Evolutionary conservation across 202 grass and related monocot species (phyloP), one percentile per base, ranked within the genome.

Genomic region (Dendrocalamus latiflorus): DNA sequence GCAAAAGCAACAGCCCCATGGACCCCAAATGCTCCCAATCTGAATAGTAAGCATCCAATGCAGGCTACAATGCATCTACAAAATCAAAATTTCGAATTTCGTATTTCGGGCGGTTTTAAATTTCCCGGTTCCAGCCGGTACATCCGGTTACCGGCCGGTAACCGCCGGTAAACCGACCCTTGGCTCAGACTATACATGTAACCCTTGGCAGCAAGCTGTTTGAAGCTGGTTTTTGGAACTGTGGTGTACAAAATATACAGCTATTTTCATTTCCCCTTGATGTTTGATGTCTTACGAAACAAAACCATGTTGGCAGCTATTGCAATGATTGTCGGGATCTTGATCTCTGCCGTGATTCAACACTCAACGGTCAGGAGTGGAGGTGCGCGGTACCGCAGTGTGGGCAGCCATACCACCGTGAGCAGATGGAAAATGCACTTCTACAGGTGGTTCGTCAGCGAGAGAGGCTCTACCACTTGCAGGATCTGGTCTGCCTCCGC

Each of bases 301-400:
- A 28, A 60, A 45, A 38, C 9, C 15, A 50, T 79, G 34, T 76
- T 86, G 79, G 82, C 89, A 95, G 93, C 86, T 95, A 98, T 68
- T 98, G 93, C 80, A 98, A 98, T 58, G 93, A 98, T 78, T 98
- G 87, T 47, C 93, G 91, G 33, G 95, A 98, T 47, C 87, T 98
- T 75, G 91, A 98, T 86, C 76, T 98, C 18, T 90, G 87, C 73
- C 93, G 89, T 13, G 95, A 95, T 81, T 84, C 87, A n/a, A 61
- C 75, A 9, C 83, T 98, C n/a, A 57, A 82, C 15, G 79, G 87
- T n/a, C 79, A 91, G 28, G 93, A 95, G 77, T 95, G 90, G 93
- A 86, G 85, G 9, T 98, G 92, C 13, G 70, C 68, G 0, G 80
- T 90, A 17, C 87, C 85, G 1, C 84, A 90, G 65, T 98, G 92